Evolutionary conservation across 257 asterid species (phyloP).

Genomic region (Forsythia viridissima): DNA sequence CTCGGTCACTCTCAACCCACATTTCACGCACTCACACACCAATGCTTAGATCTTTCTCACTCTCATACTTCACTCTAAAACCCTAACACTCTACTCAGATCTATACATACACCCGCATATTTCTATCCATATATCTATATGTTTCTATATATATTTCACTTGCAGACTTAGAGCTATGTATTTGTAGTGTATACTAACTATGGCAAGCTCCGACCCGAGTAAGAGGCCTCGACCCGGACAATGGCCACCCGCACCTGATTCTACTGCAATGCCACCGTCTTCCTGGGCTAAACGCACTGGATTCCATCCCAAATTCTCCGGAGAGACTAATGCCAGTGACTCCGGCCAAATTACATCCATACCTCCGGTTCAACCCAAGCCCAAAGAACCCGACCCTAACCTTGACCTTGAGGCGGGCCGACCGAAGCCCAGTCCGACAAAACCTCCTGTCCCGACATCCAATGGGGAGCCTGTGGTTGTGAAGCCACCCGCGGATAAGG

Average conservation of each 20-base stretch:
- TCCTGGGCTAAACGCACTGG: conserved; percentile 98
- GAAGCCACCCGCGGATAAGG: conserved; percentile 40
- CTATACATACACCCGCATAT: conserved; percentile 23
- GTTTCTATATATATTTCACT: not conserved
- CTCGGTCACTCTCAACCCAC: conserved; percentile 7
- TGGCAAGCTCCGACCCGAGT: conserved; percentile 79
- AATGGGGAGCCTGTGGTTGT: conserved; percentile 63
- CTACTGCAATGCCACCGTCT: conserved; percentile 80
- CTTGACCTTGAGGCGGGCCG: conserved; percentile 80
- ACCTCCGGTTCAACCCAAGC: conserved; percentile 20
- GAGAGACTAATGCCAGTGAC: conserved; percentile 88
- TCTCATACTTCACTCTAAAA: conserved; percentile 20
- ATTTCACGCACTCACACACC: not conserved
- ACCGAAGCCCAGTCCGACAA: conserved; percentile 36
- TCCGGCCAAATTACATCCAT: conserved; percentile 63
- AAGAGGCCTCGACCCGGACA: conserved; percentile 72
- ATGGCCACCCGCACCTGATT: conserved; percentile 35
- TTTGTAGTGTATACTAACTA: conserved; percentile 29
- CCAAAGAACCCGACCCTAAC: conserved; percentile 38
- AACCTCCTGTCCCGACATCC: conserved; percentile 20
- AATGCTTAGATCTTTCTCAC: not conserved
- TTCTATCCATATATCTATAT: not conserved
- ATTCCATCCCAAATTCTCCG: conserved; percentile 91
- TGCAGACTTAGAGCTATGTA: conserved; percentile 24
- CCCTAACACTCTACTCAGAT: conserved; percentile 52